These are phyloP conservation scores for Atkinsonella texensis DNA, from an alignment of 2,329 filamentous ascomycete genomes.

Conservation along the genomic window DNA sequence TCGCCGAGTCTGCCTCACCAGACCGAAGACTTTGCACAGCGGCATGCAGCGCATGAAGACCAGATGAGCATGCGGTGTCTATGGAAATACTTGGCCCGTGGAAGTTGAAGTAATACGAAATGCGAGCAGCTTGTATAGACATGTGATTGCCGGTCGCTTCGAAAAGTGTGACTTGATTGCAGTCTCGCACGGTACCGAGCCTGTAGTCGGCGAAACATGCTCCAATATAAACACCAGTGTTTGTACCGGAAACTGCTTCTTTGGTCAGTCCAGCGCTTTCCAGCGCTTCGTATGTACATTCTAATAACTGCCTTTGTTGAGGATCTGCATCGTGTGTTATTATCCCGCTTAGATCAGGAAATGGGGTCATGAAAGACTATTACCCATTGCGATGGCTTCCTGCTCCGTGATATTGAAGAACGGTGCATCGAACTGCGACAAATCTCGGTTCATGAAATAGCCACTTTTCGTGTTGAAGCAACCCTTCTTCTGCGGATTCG, in stretches of 20 bases:
- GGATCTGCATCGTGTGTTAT: conserved; percentile 25
- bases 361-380: too few relatives aligned
- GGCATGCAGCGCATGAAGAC: conserved; percentile 35
- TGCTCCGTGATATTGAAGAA: conserved; percentile 39
- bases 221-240: conserved; percentile 39
- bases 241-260: conserved; percentile 31
- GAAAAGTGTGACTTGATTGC: conserved; percentile 36
- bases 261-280: conserved; percentile 39
- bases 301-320: conserved; percentile 38
- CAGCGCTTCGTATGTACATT: conserved; percentile 40
- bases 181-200: conserved; percentile 29
- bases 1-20: conserved; percentile 32
- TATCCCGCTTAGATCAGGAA: too few relatives aligned
- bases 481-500: conserved; percentile 28
- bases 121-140: conserved; percentile 41
- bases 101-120: conserved; percentile 44
- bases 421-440: conserved; percentile 36
- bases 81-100: conserved; percentile 39
- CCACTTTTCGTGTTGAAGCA: conserved; percentile 22
- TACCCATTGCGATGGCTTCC: conserved; percentile 34
- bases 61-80: conserved; percentile 41
- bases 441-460: conserved; percentile 33
- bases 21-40: conserved; percentile 36
- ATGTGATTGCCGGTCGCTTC: conserved; percentile 37
- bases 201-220: conserved; percentile 21